These are phyloP conservation scores for Diaporthe sp. DNA, from an alignment of 2,329 filamentous ascomycete genomes.

Conservation along the genomic window DNA sequence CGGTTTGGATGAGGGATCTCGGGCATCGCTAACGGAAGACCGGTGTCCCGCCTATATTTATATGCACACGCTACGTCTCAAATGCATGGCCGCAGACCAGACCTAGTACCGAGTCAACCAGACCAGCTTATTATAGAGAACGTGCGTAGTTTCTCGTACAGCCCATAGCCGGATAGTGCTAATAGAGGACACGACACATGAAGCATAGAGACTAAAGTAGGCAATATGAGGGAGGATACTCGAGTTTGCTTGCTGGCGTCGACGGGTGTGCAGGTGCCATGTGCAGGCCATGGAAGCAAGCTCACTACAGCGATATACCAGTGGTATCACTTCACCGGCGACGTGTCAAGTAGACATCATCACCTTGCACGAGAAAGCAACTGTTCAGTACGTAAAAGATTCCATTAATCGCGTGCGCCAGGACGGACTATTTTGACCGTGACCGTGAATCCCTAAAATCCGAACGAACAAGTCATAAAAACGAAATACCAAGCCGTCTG, in stretches of 20 bases:
- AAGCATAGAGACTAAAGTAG: neutral
- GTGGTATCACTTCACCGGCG: neutral
- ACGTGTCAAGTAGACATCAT: neutral
- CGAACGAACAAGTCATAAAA: constrained; percentile 30
- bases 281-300: neutral
- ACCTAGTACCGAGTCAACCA: neutral
- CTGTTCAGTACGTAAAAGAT: constrained; percentile 10
- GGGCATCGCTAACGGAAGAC: neutral
- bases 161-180: neutral
- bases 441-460: constrained; percentile 28
- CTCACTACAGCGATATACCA: no score
- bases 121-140: no score
- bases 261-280: neutral
- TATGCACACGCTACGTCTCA: neutral
- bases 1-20: neutral
- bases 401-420: constrained; percentile 31
- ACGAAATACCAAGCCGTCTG: constrained; percentile 23
- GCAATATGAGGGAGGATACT: no score
- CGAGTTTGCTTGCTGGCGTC: neutral
- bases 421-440: constrained; percentile 34
- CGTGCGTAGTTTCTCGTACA: neutral
- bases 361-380: neutral
- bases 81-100: no score
- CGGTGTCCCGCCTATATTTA: neutral
- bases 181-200: neutral